Conservation (phyloP, 164 flowering plant species). For the Chimonanthus salicifolius region DNA sequence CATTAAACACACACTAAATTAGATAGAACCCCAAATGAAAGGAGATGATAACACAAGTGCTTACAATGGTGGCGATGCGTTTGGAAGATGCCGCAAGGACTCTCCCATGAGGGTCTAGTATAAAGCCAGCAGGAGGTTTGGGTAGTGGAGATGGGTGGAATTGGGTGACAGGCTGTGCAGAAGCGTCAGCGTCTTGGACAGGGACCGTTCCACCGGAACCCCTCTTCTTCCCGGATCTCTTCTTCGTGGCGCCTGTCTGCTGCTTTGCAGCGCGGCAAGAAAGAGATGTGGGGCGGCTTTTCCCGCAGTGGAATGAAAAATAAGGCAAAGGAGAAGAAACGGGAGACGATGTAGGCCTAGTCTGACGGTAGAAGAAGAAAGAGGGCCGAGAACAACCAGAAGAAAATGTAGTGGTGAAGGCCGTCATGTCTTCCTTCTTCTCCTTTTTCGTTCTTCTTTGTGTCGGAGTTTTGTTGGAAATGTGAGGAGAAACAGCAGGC, state of each 20-base stretch:
- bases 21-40: too few species aligned
- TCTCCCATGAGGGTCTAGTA: constrained; percentile 67
- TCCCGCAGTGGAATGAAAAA: background rate
- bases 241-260: constrained; percentile 34
- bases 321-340: background rate
- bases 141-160: constrained; percentile 45
- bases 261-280: constrained; percentile 34
- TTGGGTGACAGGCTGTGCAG: constrained; percentile 9
- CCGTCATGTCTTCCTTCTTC: background rate
- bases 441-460: background rate
- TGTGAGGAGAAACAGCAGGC: background rate
- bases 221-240: constrained; percentile 29
- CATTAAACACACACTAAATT: too few species aligned
- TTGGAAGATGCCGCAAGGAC: constrained; percentile 69
- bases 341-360: background rate
- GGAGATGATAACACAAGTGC: background rate
- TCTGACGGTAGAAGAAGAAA: background rate
- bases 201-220: constrained; percentile 8
- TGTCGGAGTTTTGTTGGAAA: background rate
- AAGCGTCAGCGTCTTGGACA: constrained; percentile 15
- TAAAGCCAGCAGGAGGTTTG: constrained; percentile 93
- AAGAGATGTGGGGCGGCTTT: background rate
- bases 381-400: background rate
- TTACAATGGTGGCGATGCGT: constrained; percentile 73
- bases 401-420: background rate